A percentile compares a stretch with the other conserved stretches of the same genome.
Evolutionary conservation across 306 rosid genomes (phyloP).

Genomic region (Lupinus albus): DNA sequence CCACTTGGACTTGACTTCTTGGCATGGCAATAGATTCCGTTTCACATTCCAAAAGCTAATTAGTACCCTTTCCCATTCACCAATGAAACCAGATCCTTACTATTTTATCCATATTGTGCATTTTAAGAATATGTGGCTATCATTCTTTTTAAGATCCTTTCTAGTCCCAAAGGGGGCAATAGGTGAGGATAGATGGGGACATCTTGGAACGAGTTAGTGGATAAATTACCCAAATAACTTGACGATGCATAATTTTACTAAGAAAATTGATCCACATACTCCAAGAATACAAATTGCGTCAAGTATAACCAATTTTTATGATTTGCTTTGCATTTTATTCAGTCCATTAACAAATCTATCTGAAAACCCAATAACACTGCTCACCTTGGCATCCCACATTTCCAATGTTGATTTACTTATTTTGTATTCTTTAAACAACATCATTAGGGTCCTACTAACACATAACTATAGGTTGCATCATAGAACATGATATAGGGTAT

Average conservation of each 20-base stretch:
- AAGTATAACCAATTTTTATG: not conserved
- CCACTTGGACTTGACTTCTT: conserved; percentile 18
- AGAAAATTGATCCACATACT: no score
- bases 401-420: not conserved
- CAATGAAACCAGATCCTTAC: conserved; percentile 18
- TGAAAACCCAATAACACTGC: not conserved
- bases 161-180: not conserved
- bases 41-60: conserved; percentile 15
- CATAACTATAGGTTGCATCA: no score
- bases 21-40: conserved; percentile 31
- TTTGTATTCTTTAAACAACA: no score
- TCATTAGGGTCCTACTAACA: no score
- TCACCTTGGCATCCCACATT: not conserved
- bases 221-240: not conserved
- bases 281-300: no score
- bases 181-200: conserved; percentile 35
- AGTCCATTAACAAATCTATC: not conserved
- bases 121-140: conserved; percentile 15
- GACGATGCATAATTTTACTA: not conserved
- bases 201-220: not conserved
- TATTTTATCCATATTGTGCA: conserved; percentile 31
- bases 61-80: conserved; percentile 22
- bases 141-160: conserved; percentile 13
- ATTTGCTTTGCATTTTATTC: not conserved
- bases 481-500: no score